Conservation (phyloP, 345 rosid species). For the Sonneratia caseolaris region DNA sequence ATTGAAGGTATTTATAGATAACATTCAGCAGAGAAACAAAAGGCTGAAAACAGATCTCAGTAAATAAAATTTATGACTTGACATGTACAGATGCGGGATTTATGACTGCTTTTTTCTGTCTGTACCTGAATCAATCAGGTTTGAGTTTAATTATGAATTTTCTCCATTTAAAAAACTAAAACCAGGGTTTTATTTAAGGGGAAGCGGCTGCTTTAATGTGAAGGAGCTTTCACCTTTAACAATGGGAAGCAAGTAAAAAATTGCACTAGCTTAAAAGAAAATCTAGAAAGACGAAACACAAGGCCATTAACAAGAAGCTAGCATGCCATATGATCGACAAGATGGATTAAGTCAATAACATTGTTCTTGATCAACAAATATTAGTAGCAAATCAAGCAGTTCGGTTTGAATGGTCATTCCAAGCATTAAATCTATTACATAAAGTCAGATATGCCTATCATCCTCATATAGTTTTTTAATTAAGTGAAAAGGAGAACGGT, state of each 20-base stretch:
- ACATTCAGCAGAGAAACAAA: neutral
- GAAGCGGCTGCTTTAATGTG: neutral
- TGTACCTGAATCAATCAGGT: no score
- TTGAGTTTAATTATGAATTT: no score
- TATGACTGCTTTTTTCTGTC: no score
- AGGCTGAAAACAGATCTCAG: neutral
- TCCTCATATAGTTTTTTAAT: no score
- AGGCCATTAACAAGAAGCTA: neutral
- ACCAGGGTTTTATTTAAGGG: no score
- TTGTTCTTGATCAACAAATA: neutral
- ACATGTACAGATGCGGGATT: neutral
- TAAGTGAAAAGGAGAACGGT: neutral
- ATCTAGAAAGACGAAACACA: no score
- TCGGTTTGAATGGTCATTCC: neutral
- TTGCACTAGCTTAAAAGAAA: no score
- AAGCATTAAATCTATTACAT: neutral
- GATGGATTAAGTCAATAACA: neutral
- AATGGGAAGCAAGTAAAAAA: neutral
- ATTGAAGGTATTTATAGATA: slow-evolving; percentile 4
- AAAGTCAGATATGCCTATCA: neutral
- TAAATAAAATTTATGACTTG: neutral
- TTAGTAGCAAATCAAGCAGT: neutral
- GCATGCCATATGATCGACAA: neutral
- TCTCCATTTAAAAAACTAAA: no score
- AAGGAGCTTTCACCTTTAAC: neutral